Evolutionary conservation across 345 rosid genomes (phyloP).

Genomic region (Corymbia maculata): DNA sequence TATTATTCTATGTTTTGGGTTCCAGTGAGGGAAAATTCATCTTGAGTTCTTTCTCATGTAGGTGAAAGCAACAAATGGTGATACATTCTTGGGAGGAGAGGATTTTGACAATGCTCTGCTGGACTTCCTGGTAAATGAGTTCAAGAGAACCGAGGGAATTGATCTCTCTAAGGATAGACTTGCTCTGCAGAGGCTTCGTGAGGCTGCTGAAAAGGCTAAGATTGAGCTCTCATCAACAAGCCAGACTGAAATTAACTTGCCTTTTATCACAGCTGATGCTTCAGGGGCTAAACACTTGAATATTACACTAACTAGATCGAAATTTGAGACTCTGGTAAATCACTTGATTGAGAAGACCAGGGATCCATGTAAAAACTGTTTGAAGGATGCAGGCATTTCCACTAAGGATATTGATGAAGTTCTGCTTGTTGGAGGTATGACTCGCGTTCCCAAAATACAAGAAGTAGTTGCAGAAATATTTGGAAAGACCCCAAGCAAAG

Average conservation of each 20-base stretch:
- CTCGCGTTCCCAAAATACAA: slow-evolving; percentile 33
- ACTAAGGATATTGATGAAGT: slow-evolving; percentile 22
- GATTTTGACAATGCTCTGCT: slow-evolving; percentile 29
- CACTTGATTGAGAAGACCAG: slow-evolving; percentile 18
- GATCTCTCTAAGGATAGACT: slow-evolving; percentile 26
- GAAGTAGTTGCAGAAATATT: slow-evolving; percentile 23
- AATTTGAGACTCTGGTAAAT: slow-evolving; percentile 17
- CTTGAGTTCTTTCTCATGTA: background rate
- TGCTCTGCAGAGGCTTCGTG: slow-evolving; percentile 30
- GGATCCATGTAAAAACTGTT: slow-evolving; percentile 21
- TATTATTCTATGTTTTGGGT: background rate
- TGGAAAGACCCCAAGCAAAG: slow-evolving; percentile 22
- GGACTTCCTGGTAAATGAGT: slow-evolving; percentile 26
- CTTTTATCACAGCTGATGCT: slow-evolving; percentile 27
- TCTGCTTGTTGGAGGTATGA: slow-evolving; percentile 33
- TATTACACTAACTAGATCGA: slow-evolving; percentile 22
- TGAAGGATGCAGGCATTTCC: slow-evolving; percentile 28
- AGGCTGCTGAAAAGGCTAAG: slow-evolving; percentile 33
- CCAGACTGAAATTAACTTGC: slow-evolving; percentile 28
- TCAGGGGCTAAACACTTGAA: slow-evolving; percentile 32
- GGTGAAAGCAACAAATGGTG: slow-evolving; percentile 44
- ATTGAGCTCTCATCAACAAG: slow-evolving; percentile 26
- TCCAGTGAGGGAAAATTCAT: background rate
- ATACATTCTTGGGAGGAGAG: slow-evolving; percentile 35
- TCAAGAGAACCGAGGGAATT: slow-evolving; percentile 15